A percentile compares a stretch with the other conserved stretches of the same genome.
Conservation (phyloP, 148 eudicot species). For the Chenopodium formosanum region DNA sequence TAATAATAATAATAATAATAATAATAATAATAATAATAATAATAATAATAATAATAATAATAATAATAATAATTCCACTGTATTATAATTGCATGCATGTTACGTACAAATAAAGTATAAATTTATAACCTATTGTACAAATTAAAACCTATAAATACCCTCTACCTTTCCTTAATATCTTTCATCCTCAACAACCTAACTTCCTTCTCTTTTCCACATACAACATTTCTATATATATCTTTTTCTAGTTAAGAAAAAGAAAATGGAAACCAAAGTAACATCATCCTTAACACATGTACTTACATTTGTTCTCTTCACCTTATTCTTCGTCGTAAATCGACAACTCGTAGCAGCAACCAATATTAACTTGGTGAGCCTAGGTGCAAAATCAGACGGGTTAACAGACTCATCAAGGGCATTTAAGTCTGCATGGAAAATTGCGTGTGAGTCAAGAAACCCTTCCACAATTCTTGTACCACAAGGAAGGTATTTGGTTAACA, state of each 20-base stretch:
- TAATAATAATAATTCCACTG: neutral
- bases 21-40: neutral
- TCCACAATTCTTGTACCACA: conserved; percentile 32
- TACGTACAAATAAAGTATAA: neutral
- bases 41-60: neutral
- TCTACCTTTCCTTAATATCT: neutral
- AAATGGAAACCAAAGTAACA: neutral
- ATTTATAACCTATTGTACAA: neutral
- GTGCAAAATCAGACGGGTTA: conserved; percentile 29
- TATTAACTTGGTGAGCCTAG: conserved; percentile 17
- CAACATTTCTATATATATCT: too few species aligned
- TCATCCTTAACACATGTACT: neutral
- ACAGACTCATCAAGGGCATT: conserved; percentile 32
- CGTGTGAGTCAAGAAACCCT: conserved; percentile 29
- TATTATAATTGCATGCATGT: neutral
- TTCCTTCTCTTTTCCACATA: neutral
- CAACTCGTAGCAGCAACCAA: neutral
- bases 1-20: neutral
- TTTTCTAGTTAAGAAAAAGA: too few species aligned
- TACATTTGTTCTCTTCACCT: neutral
- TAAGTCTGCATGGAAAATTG: conserved; percentile 32
- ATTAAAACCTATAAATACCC: conserved; percentile 15
- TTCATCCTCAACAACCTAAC: neutral
- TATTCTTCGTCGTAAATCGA: neutral
- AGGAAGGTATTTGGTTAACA: conserved; percentile 32